Evolutionary conservation across 2,329 filamentous ascomycete genomes (phyloP), one percentile per base, ranked within the genome.

Genomic region (Phaeomoniella chlamydospora): DNA sequence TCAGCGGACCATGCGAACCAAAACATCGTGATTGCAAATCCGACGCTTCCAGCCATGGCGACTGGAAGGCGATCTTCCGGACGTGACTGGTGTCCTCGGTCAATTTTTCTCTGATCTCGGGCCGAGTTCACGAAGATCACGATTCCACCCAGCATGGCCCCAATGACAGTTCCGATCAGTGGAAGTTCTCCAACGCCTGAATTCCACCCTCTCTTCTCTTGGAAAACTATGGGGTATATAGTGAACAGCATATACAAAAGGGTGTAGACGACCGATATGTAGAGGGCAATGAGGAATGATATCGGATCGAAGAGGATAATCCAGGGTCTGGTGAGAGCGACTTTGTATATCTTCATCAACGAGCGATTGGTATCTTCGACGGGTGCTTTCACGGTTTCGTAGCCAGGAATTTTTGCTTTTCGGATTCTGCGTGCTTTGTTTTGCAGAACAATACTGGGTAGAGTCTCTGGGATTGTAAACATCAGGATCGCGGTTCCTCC

Each of bases 391-490:
- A 72, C 59, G 17, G 67, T 45, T 43, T 74, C 68, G 39, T 65
- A 72, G 0, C 67, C 69, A 0, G 62, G 58, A 2, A 73, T 59
- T 18, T 64, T 59, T 9, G 62, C 50, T 6, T 52, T 49, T 3
- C 68, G 56, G 18, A 77, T 62, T 3, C 71, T 60, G 32, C 52
- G 52, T 1, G 73, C 73, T 43, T 74, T 74, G 41, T 65, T 59
- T 2, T 59, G 49, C 15, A 78, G 55, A 3, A 77, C 58, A 3
- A 56, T 62, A 0, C 60, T 62, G 0, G 59, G 60, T 22, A 66
- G 64, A 0, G 73, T 77, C 46, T 77, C 72, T 1, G 72, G 73
- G 5, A 77, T 67, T 0, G 69, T 69, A 36, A 74, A 57, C 62
- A 75, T 67, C 3, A 71, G 37, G 4, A 59, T 14, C 4, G 53